These are phyloP conservation scores for Neurospora crassa DNA, from an alignment of 2,329 filamentous ascomycete species.

Conservation along the genomic window DNA sequence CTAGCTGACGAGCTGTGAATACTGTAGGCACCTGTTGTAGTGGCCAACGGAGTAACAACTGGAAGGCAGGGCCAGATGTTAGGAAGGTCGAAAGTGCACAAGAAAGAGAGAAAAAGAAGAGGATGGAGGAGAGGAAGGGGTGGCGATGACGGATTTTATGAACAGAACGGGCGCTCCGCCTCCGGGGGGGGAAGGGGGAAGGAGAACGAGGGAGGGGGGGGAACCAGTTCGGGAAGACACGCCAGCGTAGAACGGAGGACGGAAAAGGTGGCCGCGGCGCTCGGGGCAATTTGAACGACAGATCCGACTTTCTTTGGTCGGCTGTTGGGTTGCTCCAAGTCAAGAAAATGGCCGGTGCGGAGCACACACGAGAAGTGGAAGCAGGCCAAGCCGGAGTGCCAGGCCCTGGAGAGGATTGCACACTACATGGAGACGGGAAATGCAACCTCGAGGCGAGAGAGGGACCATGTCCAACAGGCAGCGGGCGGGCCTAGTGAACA, in stretches of 20 bases:
- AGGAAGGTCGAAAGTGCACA: conserved; percentile 14
- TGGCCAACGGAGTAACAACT: conserved; percentile 3
- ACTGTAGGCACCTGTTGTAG: conserved; percentile 2
- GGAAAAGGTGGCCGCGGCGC: conserved; percentile 20
- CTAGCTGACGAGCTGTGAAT: background rate
- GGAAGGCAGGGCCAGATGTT: conserved; percentile 7
- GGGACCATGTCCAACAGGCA: conserved; percentile 8
- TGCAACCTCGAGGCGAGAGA: background rate
- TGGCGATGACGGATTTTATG: background rate
- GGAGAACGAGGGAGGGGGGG: background rate
- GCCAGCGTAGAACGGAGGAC: conserved; percentile 11
- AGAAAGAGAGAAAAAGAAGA: conserved; percentile 22
- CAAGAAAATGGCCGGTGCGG: conserved; percentile 14
- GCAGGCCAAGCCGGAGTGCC: background rate
- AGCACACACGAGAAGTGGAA: conserved; percentile 4
- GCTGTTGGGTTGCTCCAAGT: conserved; percentile 12
- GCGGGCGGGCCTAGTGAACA: conserved; percentile 5
- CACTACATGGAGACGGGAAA: background rate
- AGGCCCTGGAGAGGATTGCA: no score
- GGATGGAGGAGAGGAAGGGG: background rate
- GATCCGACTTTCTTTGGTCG: conserved; percentile 7
- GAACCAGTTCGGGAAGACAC: background rate
- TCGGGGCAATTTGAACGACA: conserved; percentile 5
- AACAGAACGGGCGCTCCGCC: background rate
- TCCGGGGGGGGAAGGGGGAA: background rate